Evolutionary conservation across 768 basidiomycete species (phyloP).

Genomic region (Psilocybe cubensis): DNA sequence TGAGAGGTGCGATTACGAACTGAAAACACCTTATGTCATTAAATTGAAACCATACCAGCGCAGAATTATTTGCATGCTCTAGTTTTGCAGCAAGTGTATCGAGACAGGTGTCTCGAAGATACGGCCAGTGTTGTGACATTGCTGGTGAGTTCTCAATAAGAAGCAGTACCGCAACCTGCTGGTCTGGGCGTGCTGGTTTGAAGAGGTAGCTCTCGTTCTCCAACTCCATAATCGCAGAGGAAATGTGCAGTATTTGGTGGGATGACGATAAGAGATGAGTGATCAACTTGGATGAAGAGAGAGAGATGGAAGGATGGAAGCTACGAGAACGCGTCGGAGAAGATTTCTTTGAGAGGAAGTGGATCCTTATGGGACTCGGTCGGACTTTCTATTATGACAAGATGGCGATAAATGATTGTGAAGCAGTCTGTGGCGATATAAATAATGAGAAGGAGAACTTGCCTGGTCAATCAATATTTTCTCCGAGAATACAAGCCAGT

Average conservation of each 20-base stretch:
- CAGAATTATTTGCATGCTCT: slow-evolving; percentile 37
- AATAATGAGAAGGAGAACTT: slow-evolving; percentile 11
- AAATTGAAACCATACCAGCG: slow-evolving; percentile 37
- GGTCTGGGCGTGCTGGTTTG: slow-evolving; percentile 27
- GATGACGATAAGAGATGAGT: not conserved
- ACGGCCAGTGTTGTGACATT: slow-evolving; percentile 48
- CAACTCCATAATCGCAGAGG: slow-evolving; percentile 16
- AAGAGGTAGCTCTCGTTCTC: slow-evolving; percentile 22
- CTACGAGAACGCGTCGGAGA: slow-evolving; percentile 15
- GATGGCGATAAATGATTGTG: slow-evolving; percentile 14
- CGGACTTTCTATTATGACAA: slow-evolving; percentile 40
- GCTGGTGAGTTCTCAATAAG: slow-evolving; percentile 59
- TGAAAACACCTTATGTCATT: not conserved
- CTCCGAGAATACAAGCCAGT: not conserved
- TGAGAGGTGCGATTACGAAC: not conserved
- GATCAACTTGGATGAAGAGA: slow-evolving; percentile 5
- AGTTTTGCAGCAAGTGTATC: slow-evolving; percentile 45
- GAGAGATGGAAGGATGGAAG: slow-evolving; percentile 18
- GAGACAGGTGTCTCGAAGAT: slow-evolving; percentile 52
- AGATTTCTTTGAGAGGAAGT: slow-evolving; percentile 23
- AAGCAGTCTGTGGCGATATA: slow-evolving; percentile 5
- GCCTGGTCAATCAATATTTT: slow-evolving; percentile 2
- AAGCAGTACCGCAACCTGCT: slow-evolving; percentile 45
- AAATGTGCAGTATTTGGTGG: slow-evolving; percentile 7
- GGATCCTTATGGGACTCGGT: slow-evolving; percentile 45